Evolutionary conservation across 352 stramenopile genomes (phyloP), one percentile per base, ranked within the genome.

Genomic region (Globisporangium viniferum): DNA sequence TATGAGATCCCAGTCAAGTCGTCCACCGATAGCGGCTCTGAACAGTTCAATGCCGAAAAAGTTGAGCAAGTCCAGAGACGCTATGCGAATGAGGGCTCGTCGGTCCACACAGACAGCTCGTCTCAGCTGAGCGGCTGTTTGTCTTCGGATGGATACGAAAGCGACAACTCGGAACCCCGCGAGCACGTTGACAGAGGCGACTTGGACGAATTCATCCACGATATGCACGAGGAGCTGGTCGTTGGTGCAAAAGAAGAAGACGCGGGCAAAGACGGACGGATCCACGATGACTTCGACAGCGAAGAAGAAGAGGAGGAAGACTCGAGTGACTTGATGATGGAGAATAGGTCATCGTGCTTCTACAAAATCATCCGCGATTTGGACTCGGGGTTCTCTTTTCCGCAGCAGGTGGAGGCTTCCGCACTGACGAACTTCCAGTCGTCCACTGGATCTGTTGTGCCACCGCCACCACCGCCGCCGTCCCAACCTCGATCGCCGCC

Each of bases 281-380:
- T 72, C 39, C 44, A 51, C 53, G 22, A 68, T 18, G 73, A 73
- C 5, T 68, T 71, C 18, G 59, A 72, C 24, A 75, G 66, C 35
- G 75, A 73, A 51, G 69, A 67, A 24, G 66, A 69, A 39, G 70
- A 69, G 2, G 61, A 27, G 29, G 69, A 33, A 33, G 31, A 80
- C 20, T 65, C 59, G 24, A 62, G 55, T n/a, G 59, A 59, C 24
- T 15, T 53, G 12, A 20, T 39, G 27, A 29, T 63, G 44, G 36
- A 66, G 18, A 29, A 70, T 6, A 67, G 75, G 27, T 75, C 71
- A 35, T 72, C 69, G 0, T 76, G 73, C 57, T 80, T 70, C 44
- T 75, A 88, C 62, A 80, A 79, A 66, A 70, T 90, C 31, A 78
- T 90, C 31, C 79, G 81, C 18, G 81, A 90, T 49, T 66, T 90